Percentiles rank a stretch among this genome's conserved stretches.
phyloP scores from a whole-genome alignment of 2,329 filamentous ascomycete genomes.

The Aspergillus intermedius region DNA sequence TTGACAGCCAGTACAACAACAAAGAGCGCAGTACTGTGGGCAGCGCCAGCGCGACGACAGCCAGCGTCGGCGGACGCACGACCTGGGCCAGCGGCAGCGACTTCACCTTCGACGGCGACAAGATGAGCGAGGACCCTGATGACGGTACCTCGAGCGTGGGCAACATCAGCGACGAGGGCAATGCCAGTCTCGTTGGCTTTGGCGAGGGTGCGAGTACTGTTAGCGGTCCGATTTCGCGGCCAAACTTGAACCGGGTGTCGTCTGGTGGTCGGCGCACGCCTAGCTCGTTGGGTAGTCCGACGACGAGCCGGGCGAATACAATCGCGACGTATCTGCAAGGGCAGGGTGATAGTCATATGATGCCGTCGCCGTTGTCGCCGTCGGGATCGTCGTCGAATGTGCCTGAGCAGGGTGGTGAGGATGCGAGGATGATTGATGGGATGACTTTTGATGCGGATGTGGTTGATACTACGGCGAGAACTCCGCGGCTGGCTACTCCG shows the following conservation, averaged over 20 bases:
- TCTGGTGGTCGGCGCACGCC: conserved; percentile 24
- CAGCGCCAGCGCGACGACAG: conserved; percentile 70
- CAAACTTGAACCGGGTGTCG: conserved; percentile 36
- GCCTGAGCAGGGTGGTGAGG: conserved; percentile 38
- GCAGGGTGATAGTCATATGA: conserved; percentile 28
- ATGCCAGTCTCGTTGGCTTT: conserved; percentile 79
- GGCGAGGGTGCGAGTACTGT: conserved; percentile 86
- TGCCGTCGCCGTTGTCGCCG: conserved; percentile 29
- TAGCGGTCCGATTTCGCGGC: conserved; percentile 66
- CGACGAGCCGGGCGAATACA: conserved; percentile 26
- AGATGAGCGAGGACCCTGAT: conserved; percentile 61
- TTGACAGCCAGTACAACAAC: conserved; percentile 67
- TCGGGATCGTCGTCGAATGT: conserved; percentile 28
- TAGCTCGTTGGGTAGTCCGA: conserved; percentile 37
- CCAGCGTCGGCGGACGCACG: conserved; percentile 60
- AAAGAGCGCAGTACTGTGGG: conserved; percentile 85
- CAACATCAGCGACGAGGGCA: conserved; percentile 78
- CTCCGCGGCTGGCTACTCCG: conserved; percentile 47
- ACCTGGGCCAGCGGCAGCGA: conserved; percentile 63
- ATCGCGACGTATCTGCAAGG: conserved; percentile 22
- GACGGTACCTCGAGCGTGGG: conserved; percentile 60
- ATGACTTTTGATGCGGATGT: conserved; percentile 57
- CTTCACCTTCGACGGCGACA: conserved; percentile 46
- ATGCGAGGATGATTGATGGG: conserved; percentile 62
- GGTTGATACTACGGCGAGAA: conserved; percentile 59